A percentile compares a stretch with the other conserved stretches of the same genome.
phyloP scores from a whole-genome alignment of 257 asterid genomes.

The Solanum ossicruentum region DNA sequence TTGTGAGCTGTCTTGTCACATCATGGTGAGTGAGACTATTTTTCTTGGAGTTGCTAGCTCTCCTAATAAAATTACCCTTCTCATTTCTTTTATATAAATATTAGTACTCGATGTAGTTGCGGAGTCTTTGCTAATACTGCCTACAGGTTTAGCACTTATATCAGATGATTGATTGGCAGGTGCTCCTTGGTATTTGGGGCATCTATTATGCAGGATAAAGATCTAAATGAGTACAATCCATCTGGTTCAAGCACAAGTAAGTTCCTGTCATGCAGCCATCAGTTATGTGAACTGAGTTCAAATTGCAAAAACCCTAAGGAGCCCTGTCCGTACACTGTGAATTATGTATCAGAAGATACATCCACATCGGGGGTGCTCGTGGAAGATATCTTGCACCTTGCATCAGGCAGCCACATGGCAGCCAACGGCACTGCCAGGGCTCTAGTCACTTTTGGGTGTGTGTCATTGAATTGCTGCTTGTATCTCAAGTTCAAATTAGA shows the following conservation, averaged over 20 bases:
- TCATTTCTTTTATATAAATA: neutral
- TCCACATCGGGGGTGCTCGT: constrained; percentile 75
- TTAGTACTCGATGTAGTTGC: neutral
- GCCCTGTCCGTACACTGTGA: constrained; percentile 55
- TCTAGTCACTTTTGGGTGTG: constrained; percentile 60
- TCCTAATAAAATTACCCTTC: neutral
- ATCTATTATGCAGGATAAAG: constrained; percentile 84
- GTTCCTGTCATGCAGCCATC: constrained; percentile 54
- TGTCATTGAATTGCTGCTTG: constrained; percentile 1
- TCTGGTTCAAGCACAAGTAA: constrained; percentile 63
- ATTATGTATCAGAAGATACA: constrained; percentile 53
- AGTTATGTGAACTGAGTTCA: constrained; percentile 44
- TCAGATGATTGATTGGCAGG: constrained; percentile 82
- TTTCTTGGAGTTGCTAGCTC: neutral
- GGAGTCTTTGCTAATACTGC: constrained; percentile 10
- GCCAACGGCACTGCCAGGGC: constrained; percentile 46
- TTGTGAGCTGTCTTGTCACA: neutral
- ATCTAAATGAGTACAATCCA: constrained; percentile 66
- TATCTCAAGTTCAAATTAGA: neutral
- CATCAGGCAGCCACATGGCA: constrained; percentile 25
- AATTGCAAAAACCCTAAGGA: constrained; percentile 43
- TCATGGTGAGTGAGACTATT: neutral
- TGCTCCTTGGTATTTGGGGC: constrained; percentile 88
- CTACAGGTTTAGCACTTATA: constrained; percentile 56
- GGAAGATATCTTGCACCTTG: constrained; percentile 72